Evolutionary conservation across 129 eudicot genomes (phyloP).

Genomic region (Gnaphalium uliginosum): DNA sequence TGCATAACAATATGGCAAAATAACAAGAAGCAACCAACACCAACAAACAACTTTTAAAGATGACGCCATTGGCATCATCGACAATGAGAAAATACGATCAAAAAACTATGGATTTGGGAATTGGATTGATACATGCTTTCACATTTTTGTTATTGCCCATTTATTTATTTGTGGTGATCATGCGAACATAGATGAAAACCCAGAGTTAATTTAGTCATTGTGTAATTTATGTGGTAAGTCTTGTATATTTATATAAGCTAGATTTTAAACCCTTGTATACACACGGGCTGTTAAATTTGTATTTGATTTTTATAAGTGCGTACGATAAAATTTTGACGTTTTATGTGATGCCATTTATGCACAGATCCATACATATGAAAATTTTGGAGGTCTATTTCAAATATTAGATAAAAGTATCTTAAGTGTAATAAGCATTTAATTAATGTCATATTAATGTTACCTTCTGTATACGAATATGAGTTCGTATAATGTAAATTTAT

Average conservation of each 20-base stretch:
- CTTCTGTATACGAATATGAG: too few relatives aligned
- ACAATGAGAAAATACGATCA: background rate
- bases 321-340: too few relatives aligned
- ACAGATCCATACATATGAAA: too few relatives aligned
- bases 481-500: too few relatives aligned
- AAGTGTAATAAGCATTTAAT: too few relatives aligned
- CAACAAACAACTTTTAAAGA: slow-evolving; percentile 12
- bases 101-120: background rate
- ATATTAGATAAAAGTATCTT: too few relatives aligned
- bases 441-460: too few relatives aligned
- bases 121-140: background rate
- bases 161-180: slow-evolving; percentile 11
- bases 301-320: too few relatives aligned
- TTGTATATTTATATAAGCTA: background rate
- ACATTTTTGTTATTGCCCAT: background rate
- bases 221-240: background rate
- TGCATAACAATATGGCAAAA: slow-evolving; percentile 9
- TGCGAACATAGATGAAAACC: background rate
- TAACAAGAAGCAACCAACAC: slow-evolving; percentile 26
- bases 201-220: background rate
- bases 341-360: too few relatives aligned
- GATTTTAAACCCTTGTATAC: too few relatives aligned
- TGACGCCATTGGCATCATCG: slow-evolving; percentile 18
- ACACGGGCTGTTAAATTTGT: too few relatives aligned
- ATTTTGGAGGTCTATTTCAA: too few relatives aligned